Evolutionary conservation across 441 rosid species (phyloP), one percentile per base, ranked within the genome.

Genomic region (Syzygium syzygioides): DNA sequence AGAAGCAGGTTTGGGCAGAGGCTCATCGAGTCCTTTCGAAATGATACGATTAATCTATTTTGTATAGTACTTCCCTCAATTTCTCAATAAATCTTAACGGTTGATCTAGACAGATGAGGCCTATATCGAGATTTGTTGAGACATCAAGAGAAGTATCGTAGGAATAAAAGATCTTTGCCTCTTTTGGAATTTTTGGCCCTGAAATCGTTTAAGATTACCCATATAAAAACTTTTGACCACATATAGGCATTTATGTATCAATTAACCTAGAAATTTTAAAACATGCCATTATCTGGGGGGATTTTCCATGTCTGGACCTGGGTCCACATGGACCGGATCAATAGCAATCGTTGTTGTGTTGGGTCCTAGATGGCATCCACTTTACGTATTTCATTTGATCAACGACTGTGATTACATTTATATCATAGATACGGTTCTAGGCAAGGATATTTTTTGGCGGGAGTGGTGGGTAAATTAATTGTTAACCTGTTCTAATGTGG

Each of bases 11-110:
- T 28, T 15, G 68, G 68, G n/a, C 68, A 28, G n/a, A 28, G n/a
- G 9, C 2, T 62, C 3, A 18, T 30, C 19, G 0, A 19, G 76
- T 64, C 41, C 41, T 64, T 64, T 64, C 1, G 3, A 64, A 30
- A 64, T 7, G 20, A 30, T 5, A n/a, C 2, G 20, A 64, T 30
- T 30, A 11, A 30, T n/a, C 20, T 4, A 64, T 15, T 37, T 64
- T 11, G 9, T 64, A 17, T 1, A 7, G 1, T n/a, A 15, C 37
- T 0, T 17, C 37, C 1, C n/a, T n/a, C n/a, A n/a, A n/a, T n/a
- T n/a, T n/a, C n/a, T n/a, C n/a, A n/a, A n/a, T n/a, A n/a, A n/a
- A n/a, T n/a, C n/a, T n/a, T n/a, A n/a, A n/a, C n/a, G n/a, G n/a
- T n/a, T n/a, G 37, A 30, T 30, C 12, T 3, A 64, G 5, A 62